Base-by-base conservation (phyloP, 129 eudicot species). In the Calendula officinalis region DNA sequence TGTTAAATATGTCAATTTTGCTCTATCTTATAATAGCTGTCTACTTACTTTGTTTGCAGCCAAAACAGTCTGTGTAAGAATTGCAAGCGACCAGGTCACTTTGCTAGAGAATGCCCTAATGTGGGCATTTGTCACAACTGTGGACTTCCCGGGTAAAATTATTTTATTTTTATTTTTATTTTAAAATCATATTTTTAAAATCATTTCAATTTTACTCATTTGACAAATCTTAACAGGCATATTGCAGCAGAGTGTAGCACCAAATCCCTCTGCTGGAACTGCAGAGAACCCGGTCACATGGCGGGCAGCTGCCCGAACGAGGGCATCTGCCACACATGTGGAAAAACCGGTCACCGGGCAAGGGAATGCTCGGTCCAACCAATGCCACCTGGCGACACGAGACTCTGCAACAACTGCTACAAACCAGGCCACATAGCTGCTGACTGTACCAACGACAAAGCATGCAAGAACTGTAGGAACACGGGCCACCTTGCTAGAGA, bases 201-300 rank as follows among this genome's bases (percentile, higher is more conserved):
- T 11, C 50, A 44, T 32, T 58, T 3, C 1, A 8, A 9, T 16
- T 2, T 35, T 15, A 3, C 27, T 36, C 38, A 56, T 52, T 52
- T 61, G 12, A 42, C 65, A 22, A 22, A 22, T 22, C 11, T 12
- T 67, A 60, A 62, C 90, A 91, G 96, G 85, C 96, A 87, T 67
- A 84, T 91, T 49, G 90, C 90, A 48, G 75, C 96, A 2, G 98
- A 91, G 68, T 91, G 97, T 77, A 53, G 74, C 64, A 87, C 98
- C 8, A 87, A 87, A 49, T 84, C 96, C n/a, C 81, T 87, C n/a
- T 91, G 98, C 44, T 91, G 96, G 98, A 91, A 91, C 80, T 91
- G 96, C 32, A 75, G 98, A 73, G 98, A 91, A 64, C 98, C 96
- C 6, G 98, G 98, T 34, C 98, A 91, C 83, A 87, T 88, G 94